Evolutionary conservation across 768 basidiomycete genomes (phyloP), one percentile per base, ranked within the genome.

Genomic region (Rubroboletus satanas): DNA sequence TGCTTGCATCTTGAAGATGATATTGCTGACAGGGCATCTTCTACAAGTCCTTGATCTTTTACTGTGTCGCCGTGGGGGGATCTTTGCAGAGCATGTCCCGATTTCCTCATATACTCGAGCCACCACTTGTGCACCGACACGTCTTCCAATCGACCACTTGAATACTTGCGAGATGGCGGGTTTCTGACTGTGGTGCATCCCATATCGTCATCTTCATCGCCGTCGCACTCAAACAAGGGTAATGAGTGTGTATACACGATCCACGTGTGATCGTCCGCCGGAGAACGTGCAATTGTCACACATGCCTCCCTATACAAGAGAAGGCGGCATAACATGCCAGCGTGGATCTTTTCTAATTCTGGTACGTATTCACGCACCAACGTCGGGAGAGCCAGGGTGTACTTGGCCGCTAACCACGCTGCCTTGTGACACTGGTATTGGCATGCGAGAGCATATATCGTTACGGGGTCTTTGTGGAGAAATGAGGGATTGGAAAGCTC

Each of bases 21-120:
- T 35, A 66, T 53, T 6, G 45, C 43, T 6, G 7, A 15, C 0
- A 39, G 21, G 15, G 17, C 46, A 14, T 45, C 42, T 7, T 18
- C 11, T 9, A 60, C 36, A 11, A 60, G 46, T 4, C 29, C 5
- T 11, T 6, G 1, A 26, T 63, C 49, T 21, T 49, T 60, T 5
- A 63, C 55, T 7, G 23, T 23, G 2, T 48, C 8, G 1, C 52
- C 35, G 1, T n/a, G 18, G 9, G 61, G 55, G 9, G 18, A 31
- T 37, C 29, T 45, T 26, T 39, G 52, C 49, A 66, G 14, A 0
- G 38, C 55, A 0, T 8, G 5, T 42, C 52, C 37, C 17, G 61
- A 54, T 47, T 49, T 60, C 23, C 7, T 57, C 61, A 57, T 57
- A 17, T 62, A 64, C 14, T 59, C 41, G 1, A 37, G 0, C 63